Evolutionary conservation across 352 stramenopile species (phyloP), one percentile per base, ranked within the genome.

Genomic region (Phytophthora brassicae): DNA sequence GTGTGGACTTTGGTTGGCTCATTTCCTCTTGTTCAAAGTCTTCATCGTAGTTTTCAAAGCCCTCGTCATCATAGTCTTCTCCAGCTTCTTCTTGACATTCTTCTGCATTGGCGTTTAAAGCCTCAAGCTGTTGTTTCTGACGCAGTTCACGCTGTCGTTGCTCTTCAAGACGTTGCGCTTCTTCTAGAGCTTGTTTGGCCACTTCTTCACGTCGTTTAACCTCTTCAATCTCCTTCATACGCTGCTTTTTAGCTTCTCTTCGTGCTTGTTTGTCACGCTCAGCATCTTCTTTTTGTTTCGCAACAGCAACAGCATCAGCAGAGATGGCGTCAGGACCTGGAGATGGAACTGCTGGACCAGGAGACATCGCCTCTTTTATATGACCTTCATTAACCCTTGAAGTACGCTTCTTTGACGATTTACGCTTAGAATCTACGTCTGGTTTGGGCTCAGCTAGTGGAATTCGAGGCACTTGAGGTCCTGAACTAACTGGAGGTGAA

Each of bases 101-200:
- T 36, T 91, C 79, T 12, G 79, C 82, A 48, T 91, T 91, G 6
- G 82, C 82, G 53, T 89, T 89, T 13, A 91, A 56, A 12, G 64
- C 77, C 7, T 74, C 75, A 8, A 83, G 44, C 42, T 86, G 74
- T 43, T 86, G 69, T 24, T 83, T 72, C 24, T 77, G 78, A 1
- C 81, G 69, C 26, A 67, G 46, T 44, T 88, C 78, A 14, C 75
- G 79, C 49, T 75, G 50, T 14, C 53, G 45, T 44, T 78, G 73
- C 23, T 90, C 77, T 24, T 89, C 77, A 5, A 72, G 36, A 13
- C 69, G 65, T 29, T 68, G 63, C 1, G 74, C 75, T 19, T 89
- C 75, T 44, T 86, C 70, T 11, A 84, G 28, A 0, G 75, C 75
- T 26, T 80, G 75, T 12, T 74, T 72, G 12, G 66, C 66, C 19